Base-by-base conservation (phyloP, 768 basidiomycete species). In the Suillus fuscotomentosus region DNA sequence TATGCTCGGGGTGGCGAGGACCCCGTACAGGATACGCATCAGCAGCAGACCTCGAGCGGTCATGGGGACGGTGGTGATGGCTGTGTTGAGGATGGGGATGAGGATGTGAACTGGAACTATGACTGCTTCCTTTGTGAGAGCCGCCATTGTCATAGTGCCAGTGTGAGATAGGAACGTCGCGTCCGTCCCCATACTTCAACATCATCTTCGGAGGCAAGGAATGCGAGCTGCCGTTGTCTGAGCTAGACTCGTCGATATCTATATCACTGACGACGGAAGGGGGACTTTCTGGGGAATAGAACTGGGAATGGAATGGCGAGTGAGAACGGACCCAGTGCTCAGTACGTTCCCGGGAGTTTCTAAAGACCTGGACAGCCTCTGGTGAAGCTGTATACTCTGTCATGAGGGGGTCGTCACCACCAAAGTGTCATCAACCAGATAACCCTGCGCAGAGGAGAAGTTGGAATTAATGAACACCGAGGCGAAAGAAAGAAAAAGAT, bases 201-300 rank as follows among this genome's bases (percentile, higher is more conserved):
- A 91, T 76, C 88, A 92, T 90, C 69, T 83, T 86, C 4, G 91
- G 90, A 2, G 91, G 91, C 13, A 86, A 69, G 0, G 83, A 83
- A 64, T 77, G 78, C 17, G 72, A 67, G 67, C 80, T 83, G 63
- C 74, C 78, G 0, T 73, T 75, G 69, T 83, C 82, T 5, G 82
- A 82, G 7, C 76, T 79, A 62, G 63, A 65, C 11, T 69, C 74
- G 7, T 68, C 68, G 63, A 75, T 70, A n/a, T 79, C 82, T 47
- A 83, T 73, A 39, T 87, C 72, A 41, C 76, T 80, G 47, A 63
- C 66, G 60, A 68, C 63, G 43, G 85, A 81, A 5, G 86, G 88
- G 5, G 86, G 83, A 27, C 79, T 76, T 47, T 87, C 87, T 20
- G 88, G 88, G 9, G 88, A 89, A 67, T 80, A 80, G 63, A 85